Evolutionary conservation across 75 land plant species (phyloP).

Genomic region (Chamaecyparis obtusa): DNA sequence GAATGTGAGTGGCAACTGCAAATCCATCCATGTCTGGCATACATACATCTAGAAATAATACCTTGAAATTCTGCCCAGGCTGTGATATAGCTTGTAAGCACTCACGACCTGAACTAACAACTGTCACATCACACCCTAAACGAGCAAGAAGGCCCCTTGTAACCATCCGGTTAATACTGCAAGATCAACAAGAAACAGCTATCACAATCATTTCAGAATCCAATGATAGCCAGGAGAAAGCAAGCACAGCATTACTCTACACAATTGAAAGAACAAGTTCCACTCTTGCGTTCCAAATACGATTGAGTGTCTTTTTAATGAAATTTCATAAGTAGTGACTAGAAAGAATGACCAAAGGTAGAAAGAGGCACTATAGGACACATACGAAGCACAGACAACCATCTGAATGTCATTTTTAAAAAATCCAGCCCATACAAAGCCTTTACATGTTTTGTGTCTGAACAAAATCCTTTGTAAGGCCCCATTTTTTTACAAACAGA

Average conservation of each 20-base stretch:
- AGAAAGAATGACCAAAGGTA: not conserved
- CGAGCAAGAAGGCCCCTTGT: constrained; percentile 55
- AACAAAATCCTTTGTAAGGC: not conserved
- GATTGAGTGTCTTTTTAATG: not conserved
- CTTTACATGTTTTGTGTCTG: not conserved
- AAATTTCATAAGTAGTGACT: not conserved
- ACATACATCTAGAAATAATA: constrained; percentile 62
- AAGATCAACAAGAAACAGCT: constrained; percentile 12
- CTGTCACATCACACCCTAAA: constrained; percentile 59
- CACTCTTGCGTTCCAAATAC: not conserved
- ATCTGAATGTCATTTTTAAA: not conserved
- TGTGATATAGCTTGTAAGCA: constrained; percentile 52
- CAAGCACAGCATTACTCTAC: not conserved
- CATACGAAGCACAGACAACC: not conserved
- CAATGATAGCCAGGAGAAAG: not conserved
- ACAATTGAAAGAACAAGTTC: not conserved
- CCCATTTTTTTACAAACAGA: not conserved
- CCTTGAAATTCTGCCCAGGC: constrained; percentile 31
- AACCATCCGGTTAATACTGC: constrained; percentile 52
- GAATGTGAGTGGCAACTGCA: constrained; percentile 54
- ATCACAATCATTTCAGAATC: not conserved
- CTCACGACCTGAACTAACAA: constrained; percentile 40
- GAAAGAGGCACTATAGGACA: not conserved
- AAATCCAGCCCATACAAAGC: not conserved
- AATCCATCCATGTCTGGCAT: constrained; percentile 74